Evolutionary conservation across 352 stramenopile genomes (phyloP).

Genomic region (Pseudoperonospora humuli): DNA sequence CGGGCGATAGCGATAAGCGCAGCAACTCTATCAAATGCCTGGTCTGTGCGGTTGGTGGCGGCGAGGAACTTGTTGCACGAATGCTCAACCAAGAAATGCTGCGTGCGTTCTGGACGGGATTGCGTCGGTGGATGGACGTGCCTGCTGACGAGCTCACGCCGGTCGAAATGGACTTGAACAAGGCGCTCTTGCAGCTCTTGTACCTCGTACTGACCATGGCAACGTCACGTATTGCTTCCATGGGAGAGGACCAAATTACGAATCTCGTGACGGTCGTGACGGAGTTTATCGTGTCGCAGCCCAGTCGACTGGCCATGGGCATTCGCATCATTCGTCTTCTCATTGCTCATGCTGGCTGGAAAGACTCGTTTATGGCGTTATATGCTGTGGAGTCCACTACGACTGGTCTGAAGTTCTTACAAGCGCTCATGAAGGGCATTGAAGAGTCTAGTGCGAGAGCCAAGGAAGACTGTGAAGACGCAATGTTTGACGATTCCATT

Average conservation of each 20-base stretch:
- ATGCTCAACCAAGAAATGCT: constrained; percentile 74
- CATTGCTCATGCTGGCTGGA: constrained; percentile 52
- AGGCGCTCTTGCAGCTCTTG: constrained; percentile 52
- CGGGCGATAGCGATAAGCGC: constrained; percentile 35
- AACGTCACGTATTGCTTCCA: constrained; percentile 36
- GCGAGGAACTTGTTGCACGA: constrained; percentile 37
- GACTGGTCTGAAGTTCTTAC: constrained; percentile 57
- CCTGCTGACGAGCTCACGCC: constrained; percentile 24
- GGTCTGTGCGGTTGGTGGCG: constrained; percentile 48
- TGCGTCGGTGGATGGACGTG: constrained; percentile 59
- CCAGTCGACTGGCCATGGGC: constrained; percentile 40
- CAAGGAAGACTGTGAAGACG: constrained; percentile 18
- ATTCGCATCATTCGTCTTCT: constrained; percentile 76
- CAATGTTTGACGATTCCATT: constrained; percentile 57
- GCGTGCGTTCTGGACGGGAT: constrained; percentile 49
- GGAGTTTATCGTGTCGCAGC: constrained; percentile 54
- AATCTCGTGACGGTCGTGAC: constrained; percentile 63
- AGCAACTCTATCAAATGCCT: constrained; percentile 65
- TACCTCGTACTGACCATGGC: constrained; percentile 64
- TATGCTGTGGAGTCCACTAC: constrained; percentile 58
- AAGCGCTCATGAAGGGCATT: constrained; percentile 48
- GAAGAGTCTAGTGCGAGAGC: constrained; percentile 31
- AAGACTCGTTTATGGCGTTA: constrained; percentile 61
- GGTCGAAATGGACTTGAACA: constrained; percentile 30
- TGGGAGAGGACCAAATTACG: constrained; percentile 50